Percentiles rank a stretch among this genome's conserved stretches.
phyloP scores from a whole-genome alignment of 73 alveolate species.

The Symbiodinium natans region DNA sequence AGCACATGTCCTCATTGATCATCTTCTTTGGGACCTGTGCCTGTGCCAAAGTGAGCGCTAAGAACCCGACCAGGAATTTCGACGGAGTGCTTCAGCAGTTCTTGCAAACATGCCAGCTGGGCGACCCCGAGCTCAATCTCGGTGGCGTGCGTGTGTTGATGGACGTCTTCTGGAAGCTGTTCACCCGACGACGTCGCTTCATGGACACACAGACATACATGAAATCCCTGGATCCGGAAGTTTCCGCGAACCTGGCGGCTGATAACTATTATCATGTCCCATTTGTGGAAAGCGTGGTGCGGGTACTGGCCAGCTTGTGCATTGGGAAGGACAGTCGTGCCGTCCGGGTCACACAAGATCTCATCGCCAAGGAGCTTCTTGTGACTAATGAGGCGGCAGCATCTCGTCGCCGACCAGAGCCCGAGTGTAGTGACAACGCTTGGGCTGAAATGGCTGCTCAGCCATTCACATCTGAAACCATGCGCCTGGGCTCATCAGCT shows the following conservation, averaged over 20 bases:
- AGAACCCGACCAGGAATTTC: constrained; percentile 29
- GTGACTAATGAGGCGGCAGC: constrained; percentile 57
- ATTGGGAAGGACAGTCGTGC: constrained; percentile 69
- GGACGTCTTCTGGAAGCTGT: constrained; percentile 84
- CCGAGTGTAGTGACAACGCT: constrained; percentile 21
- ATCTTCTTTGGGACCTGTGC: too few species aligned
- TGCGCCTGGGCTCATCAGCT: neutral
- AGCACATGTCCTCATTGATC: too few species aligned
- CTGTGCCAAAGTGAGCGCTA: too few species aligned
- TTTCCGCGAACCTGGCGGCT: neutral
- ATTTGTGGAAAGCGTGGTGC: constrained; percentile 25
- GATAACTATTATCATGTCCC: constrained; percentile 73
- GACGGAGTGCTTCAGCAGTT: constrained; percentile 68
- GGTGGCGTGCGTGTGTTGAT: constrained; percentile 55
- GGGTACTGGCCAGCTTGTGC: constrained; percentile 31
- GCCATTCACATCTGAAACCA: neutral
- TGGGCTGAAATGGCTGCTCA: constrained; percentile 37
- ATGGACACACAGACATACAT: constrained; percentile 1
- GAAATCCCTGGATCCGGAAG: constrained; percentile 34
- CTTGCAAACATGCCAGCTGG: constrained; percentile 71
- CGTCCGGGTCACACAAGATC: constrained; percentile 36
- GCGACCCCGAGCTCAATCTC: constrained; percentile 37
- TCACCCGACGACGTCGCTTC: constrained; percentile 48
- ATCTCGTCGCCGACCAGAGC: constrained; percentile 54
- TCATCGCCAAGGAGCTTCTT: constrained; percentile 83